Base-by-base conservation (phyloP, 2,329 filamentous ascomycete genomes). In the Colletotrichum cordylinicola region DNA sequence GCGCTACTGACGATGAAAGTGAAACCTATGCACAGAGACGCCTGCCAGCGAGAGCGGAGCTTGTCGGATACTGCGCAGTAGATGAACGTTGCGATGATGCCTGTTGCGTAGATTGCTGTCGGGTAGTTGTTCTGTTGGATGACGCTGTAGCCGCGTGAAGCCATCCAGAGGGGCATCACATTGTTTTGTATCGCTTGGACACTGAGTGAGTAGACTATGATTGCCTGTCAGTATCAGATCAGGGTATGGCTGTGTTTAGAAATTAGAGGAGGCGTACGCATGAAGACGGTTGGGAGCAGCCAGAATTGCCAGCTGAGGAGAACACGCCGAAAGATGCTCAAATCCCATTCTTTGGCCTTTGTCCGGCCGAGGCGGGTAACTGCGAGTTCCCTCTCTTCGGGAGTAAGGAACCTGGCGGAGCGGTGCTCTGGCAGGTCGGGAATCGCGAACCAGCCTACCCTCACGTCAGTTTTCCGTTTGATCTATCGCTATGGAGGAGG, bases 41-140 rank as follows among this genome's bases (percentile, higher is more conserved):
- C 84, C 78, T 87, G 82, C 85, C 85, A 87, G 48, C 86, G 85
- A 2, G 86, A 87, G 24, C 83, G 81, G 1, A 87, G 82, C 55
- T 80, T 84, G 79, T 87, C 86, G 18, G 85, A 87, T 21, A 86
- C 81, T 27, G 82, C 79, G 27, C 85, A 84, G 78, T 87, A 87
- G 16, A 82, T 33, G 16, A 87, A 79, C 0, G 86, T 88, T 2
- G 84, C 85, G 1, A 87, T 73, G 35, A 87, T 87, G 15, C 84
- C 86, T 0, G 83, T 83, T 1, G 83, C 86, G 72, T 87, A 86
- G 18, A 85, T 81, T 1, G 79, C 84, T 0, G 86, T 87, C 0
- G 86, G 86, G 65, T 87, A 87, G 75, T 85, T 87, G 78, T 88
- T 87, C 72, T 88, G 84, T 76, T 88, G 84, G 10, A 87, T 80